phyloP scores from a whole-genome alignment of 2,329 filamentous ascomycete genomes.

The Penicillium sp. region DNA sequence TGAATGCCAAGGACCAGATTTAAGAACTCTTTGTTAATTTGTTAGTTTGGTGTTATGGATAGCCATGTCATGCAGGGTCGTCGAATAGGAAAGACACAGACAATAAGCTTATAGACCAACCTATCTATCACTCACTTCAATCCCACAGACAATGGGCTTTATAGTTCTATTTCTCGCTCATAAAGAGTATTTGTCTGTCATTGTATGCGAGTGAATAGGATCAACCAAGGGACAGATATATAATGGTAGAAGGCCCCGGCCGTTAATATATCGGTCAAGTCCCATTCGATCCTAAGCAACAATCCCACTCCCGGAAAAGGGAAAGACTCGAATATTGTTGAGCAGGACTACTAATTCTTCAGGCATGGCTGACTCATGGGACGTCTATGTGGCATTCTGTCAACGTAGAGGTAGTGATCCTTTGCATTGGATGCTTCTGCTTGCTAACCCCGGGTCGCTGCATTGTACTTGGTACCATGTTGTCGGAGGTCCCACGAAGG shows the following conservation, averaged over 20 bases:
- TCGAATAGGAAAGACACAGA: not conserved
- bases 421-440: not conserved
- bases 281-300: not conserved
- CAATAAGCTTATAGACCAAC: not conserved
- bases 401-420: not conserved
- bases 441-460: not conserved
- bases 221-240: not conserved
- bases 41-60: not conserved
- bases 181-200: not conserved
- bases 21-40: not conserved
- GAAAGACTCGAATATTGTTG: not conserved
- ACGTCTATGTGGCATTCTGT: not conserved
- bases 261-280: not conserved
- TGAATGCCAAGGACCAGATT: not conserved
- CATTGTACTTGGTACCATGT: not conserved
- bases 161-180: not conserved
- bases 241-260: not conserved
- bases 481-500: not conserved
- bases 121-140: not conserved
- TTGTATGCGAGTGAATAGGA: not conserved
- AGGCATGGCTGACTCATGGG: not conserved
- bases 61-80: not conserved
- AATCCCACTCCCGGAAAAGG: not conserved
- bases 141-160: not conserved
- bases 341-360: not conserved